These are phyloP conservation scores for Prillingera fragicola DNA, from an alignment of 1,284 basidiomycete species.

Conservation along the genomic window DNA sequence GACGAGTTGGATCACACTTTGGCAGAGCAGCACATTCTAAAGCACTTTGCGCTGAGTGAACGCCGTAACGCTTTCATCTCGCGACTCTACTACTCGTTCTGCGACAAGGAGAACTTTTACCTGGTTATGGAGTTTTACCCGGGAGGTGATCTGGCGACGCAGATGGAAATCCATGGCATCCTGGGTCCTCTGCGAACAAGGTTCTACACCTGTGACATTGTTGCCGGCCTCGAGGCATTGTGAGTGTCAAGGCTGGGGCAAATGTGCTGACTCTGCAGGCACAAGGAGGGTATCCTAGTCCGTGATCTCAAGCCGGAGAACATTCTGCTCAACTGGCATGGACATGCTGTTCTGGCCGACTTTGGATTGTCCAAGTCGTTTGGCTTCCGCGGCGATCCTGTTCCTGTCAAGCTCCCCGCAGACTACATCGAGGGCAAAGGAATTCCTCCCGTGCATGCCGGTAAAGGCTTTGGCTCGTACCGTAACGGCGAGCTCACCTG, in stretches of 20 bases:
- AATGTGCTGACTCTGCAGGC: conserved; percentile 28
- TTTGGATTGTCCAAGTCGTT: conserved; percentile 60
- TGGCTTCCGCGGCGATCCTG: conserved; percentile 37
- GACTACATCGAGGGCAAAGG: conserved; percentile 22
- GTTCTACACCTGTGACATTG: conserved; percentile 94
- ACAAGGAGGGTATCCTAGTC: conserved; percentile 50
- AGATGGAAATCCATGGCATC: conserved; percentile 88
- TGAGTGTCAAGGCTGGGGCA: conserved; percentile 16
- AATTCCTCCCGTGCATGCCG: conserved; percentile 13
- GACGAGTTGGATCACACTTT: conserved; percentile 92
- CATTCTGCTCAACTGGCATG: conserved; percentile 84
- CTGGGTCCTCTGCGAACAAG: conserved; percentile 85
- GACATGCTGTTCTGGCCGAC: conserved; percentile 92
- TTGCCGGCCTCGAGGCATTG: conserved; percentile 87
- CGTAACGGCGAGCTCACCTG: conserved; percentile 20
- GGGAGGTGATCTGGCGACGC: conserved; percentile 92
- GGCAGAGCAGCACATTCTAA: conserved; percentile 88
- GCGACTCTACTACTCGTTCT: conserved; percentile 90
- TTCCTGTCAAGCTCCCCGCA: conserved; percentile 24
- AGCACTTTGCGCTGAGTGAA: conserved; percentile 67
- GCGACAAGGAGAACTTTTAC: conserved; percentile 89
- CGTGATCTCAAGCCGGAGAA: conserved; percentile 62
- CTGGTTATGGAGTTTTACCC: conserved; percentile 73
- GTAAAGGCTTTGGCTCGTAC: conserved; percentile 20
- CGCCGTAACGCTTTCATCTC: conserved; percentile 82